Percentiles rank a stretch among this genome's conserved stretches.
Evolutionary conservation across 768 basidiomycete species (phyloP).

Genomic region (Hirschioporus abietinus): DNA sequence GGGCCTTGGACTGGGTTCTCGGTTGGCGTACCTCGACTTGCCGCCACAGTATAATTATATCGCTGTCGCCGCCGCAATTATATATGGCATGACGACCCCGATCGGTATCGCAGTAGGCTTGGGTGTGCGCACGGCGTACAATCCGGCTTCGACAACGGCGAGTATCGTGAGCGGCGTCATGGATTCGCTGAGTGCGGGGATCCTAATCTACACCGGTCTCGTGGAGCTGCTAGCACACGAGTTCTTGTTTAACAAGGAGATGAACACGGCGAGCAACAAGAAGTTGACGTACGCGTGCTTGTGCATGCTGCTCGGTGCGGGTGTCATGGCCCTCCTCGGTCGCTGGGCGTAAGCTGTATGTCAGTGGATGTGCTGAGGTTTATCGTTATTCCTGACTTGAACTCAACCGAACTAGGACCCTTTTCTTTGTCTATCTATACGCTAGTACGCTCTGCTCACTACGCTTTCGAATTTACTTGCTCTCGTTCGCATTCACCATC

Average conservation of each 20-base stretch:
- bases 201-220: slow-evolving; percentile 81
- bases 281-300: slow-evolving; percentile 67
- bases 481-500: not conserved
- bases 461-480: not conserved
- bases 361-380: not conserved
- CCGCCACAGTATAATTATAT: slow-evolving; percentile 49
- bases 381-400: not conserved
- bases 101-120: slow-evolving; percentile 85
- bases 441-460: not conserved
- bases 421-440: not conserved
- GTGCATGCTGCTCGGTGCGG: slow-evolving; percentile 81
- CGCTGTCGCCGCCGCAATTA: slow-evolving; percentile 51
- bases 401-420: not conserved
- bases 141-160: slow-evolving; percentile 70
- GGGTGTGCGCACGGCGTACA: slow-evolving; percentile 71
- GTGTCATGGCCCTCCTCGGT: slow-evolving; percentile 87
- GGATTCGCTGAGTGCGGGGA: slow-evolving; percentile 82
- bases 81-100: slow-evolving; percentile 80
- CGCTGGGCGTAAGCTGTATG: slow-evolving; percentile 64
- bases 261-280: slow-evolving; percentile 62
- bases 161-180: slow-evolving; percentile 80
- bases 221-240: slow-evolving; percentile 95
- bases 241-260: slow-evolving; percentile 85
- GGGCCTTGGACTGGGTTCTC: slow-evolving; percentile 88
- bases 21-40: slow-evolving; percentile 72